A percentile compares a stretch with the other conserved stretches of the same genome.
Conservation (phyloP, 345 rosid species). For the Populus alba region DNA sequence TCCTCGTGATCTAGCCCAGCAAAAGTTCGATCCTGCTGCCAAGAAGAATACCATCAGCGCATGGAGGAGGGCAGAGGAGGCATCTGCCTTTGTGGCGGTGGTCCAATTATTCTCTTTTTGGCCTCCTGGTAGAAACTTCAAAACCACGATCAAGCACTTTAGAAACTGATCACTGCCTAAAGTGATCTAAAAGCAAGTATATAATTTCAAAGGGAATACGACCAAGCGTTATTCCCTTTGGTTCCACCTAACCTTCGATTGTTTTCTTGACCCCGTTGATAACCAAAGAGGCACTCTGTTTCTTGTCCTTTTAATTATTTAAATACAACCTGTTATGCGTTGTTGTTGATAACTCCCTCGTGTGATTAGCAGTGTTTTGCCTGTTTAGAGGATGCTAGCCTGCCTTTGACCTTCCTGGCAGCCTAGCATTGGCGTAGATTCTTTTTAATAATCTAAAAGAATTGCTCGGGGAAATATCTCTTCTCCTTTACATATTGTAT, state of each 20-base stretch:
- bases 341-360: neutral
- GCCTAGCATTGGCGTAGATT: neutral
- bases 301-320: neutral
- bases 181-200: constrained; percentile 27
- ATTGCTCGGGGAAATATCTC: neutral
- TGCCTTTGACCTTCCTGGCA: neutral
- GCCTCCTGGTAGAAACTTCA: neutral
- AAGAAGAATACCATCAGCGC: neutral
- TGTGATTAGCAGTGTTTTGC: neutral
- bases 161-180: neutral
- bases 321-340: neutral
- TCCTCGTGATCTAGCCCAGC: neutral
- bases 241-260: constrained; percentile 5
- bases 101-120: constrained; percentile 21
- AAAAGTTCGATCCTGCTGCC: neutral
- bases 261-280: neutral
- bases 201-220: constrained; percentile 11
- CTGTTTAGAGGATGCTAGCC: neutral
- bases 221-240: neutral
- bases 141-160: constrained; percentile 17
- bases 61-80: neutral
- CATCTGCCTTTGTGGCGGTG: neutral
- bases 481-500: neutral
- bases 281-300: neutral
- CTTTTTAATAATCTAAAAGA: neutral